Evolutionary conservation across 305 asterid genomes (phyloP).

Genomic region (Solanum hybrid): DNA sequence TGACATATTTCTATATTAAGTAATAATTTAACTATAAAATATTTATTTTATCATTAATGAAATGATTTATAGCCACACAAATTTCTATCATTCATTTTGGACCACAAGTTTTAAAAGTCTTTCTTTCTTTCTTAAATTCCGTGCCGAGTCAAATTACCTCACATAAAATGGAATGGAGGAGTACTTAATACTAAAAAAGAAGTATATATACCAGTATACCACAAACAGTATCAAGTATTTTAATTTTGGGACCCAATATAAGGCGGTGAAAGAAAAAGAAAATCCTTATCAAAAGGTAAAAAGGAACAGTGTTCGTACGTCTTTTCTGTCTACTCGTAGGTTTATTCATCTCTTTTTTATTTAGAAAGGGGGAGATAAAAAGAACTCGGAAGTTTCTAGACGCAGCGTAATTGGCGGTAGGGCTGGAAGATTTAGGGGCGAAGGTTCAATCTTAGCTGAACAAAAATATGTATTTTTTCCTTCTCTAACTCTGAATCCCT

Average conservation of each 20-base stretch:
- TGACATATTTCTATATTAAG: no score
- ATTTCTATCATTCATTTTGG: no score
- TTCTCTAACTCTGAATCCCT: neutral
- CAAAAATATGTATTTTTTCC: neutral
- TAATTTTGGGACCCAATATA: neutral
- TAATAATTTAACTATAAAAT: no score
- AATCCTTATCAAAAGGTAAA: neutral
- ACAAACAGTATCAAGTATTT: neutral
- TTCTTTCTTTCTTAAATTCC: accelerated
- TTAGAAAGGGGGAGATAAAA: neutral
- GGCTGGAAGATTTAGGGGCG: neutral
- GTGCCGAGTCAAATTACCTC: no score
- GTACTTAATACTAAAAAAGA: no score
- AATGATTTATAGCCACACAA: no score
- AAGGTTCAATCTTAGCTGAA: neutral
- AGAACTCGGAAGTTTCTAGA: neutral
- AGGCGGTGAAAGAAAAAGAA: neutral
- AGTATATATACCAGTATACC: no score
- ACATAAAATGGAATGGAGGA: no score
- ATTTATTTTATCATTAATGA: no score
- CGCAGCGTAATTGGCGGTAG: neutral
- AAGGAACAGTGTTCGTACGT: neutral
- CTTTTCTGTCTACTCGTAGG: neutral
- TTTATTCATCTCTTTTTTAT: neutral
- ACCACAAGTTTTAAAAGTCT: no score